phyloP scores from a whole-genome alignment of 805 yeast species.

The Lipomyces mesembrius region DNA sequence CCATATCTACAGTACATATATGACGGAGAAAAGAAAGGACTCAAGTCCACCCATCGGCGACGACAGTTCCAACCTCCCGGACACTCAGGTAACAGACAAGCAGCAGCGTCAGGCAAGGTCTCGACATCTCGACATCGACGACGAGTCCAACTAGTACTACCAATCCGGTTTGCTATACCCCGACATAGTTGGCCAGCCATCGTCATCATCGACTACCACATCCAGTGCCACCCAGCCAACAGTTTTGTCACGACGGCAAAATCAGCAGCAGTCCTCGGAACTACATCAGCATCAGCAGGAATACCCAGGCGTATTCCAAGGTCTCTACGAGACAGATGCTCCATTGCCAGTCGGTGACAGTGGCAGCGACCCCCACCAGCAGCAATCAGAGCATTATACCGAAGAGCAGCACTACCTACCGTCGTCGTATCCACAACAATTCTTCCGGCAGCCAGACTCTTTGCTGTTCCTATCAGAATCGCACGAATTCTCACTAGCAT shows the following conservation, averaged over 20 bases:
- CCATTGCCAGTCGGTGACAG: constrained; percentile 13
- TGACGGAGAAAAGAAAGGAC: background rate
- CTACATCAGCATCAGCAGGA: constrained; percentile 2
- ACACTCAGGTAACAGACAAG: background rate
- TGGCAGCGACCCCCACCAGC: constrained; percentile 10
- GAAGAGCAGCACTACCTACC: background rate
- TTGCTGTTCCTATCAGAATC: background rate
- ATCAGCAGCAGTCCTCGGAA: constrained; percentile 9
- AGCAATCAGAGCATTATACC: background rate
- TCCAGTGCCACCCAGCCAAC: background rate
- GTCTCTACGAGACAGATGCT: background rate
- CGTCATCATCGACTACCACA: background rate
- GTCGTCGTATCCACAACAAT: background rate
- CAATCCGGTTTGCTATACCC: constrained; percentile 2
- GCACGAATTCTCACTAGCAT: background rate
- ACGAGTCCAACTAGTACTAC: background rate
- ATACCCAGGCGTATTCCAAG: background rate
- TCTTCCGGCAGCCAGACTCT: background rate
- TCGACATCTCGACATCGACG: background rate
- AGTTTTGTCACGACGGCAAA: constrained; percentile 1
- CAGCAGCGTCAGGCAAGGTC: background rate
- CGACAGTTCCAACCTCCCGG: background rate
- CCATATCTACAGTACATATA: background rate
- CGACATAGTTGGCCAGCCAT: constrained; percentile 9
- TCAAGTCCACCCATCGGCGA: background rate